Conservation (phyloP, 805 yeast species). For the Metschnikowia bowlesiae region DNA sequence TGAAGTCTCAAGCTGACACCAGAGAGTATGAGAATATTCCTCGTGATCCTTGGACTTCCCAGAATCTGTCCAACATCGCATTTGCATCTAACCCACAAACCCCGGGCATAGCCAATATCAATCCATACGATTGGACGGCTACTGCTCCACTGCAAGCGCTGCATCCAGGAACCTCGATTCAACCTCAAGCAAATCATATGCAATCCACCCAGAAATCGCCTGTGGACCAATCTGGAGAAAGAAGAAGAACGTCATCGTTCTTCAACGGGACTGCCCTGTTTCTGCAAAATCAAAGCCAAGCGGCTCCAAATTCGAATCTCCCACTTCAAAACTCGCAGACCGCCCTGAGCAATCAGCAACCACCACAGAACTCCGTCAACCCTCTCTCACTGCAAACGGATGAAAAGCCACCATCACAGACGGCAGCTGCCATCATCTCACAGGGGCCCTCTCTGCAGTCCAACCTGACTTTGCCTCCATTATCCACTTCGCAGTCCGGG, state of each 20-base stretch:
- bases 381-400: background rate
- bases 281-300: slow-evolving; percentile 3
- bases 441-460: slow-evolving; percentile 15
- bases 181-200: slow-evolving; percentile 1
- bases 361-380: slow-evolving; percentile 1
- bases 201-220: slow-evolving; percentile 1
- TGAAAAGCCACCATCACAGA: slow-evolving; percentile 6
- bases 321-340: background rate
- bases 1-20: slow-evolving; percentile 47
- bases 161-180: slow-evolving; percentile 12
- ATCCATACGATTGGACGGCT: slow-evolving; percentile 16
- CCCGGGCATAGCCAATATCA: slow-evolving; percentile 22
- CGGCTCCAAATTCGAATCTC: slow-evolving; percentile 1
- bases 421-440: slow-evolving; percentile 15
- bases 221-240: slow-evolving; percentile 20
- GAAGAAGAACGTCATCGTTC: slow-evolving; percentile 52
- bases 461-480: slow-evolving; percentile 5
- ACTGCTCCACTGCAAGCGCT: slow-evolving; percentile 6
- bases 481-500: slow-evolving; percentile 3
- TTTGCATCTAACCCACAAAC: slow-evolving; percentile 38
- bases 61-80: slow-evolving; percentile 11
- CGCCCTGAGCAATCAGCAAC: background rate
- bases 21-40: slow-evolving; percentile 44
- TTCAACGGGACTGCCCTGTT: slow-evolving; percentile 32
- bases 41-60: slow-evolving; percentile 42